Evolutionary conservation across 176 grass and related monocot genomes (phyloP).

Genomic region (Rhynchospora tenuis): DNA sequence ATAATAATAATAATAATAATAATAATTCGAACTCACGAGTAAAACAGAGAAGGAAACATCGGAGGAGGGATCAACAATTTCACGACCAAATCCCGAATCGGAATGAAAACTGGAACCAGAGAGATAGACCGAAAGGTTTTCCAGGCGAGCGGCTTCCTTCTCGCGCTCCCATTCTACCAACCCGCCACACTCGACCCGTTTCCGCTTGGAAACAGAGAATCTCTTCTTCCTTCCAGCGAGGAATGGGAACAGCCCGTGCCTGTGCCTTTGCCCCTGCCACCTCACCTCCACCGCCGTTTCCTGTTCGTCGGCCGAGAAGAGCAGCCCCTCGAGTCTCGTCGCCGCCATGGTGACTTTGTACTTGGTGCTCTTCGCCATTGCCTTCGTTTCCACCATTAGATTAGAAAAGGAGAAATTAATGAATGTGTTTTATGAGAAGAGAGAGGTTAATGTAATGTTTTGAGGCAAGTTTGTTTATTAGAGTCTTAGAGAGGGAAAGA

Average conservation of each 20-base stretch:
- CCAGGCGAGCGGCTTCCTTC: constrained; percentile 27
- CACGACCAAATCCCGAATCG: background rate
- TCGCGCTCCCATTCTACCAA: constrained; percentile 38
- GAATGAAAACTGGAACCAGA: constrained; percentile 32
- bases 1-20: background rate
- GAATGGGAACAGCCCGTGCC: constrained; percentile 32
- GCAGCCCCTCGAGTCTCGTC: constrained; percentile 48
- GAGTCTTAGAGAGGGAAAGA: background rate
- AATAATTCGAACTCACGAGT: constrained; percentile 47
- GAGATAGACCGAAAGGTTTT: background rate
- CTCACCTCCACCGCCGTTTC: constrained; percentile 50
- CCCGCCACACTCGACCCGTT: constrained; percentile 29
- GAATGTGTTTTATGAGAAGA: background rate
- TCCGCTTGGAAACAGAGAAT: background rate
- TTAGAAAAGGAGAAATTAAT: background rate
- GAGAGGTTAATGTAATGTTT: background rate
- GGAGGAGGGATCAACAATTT: constrained; percentile 16
- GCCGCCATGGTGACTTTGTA: constrained; percentile 43
- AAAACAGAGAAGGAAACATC: constrained; percentile 64
- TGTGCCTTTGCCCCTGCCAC: constrained; percentile 32
- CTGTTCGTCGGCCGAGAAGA: background rate
- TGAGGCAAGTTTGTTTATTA: background rate
- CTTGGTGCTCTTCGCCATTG: constrained; percentile 11
- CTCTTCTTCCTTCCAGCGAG: constrained; percentile 25
- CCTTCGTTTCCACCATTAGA: constrained; percentile 31